phyloP scores from a whole-genome alignment of 176 grass and related monocot species.

The Ananas comosus region DNA sequence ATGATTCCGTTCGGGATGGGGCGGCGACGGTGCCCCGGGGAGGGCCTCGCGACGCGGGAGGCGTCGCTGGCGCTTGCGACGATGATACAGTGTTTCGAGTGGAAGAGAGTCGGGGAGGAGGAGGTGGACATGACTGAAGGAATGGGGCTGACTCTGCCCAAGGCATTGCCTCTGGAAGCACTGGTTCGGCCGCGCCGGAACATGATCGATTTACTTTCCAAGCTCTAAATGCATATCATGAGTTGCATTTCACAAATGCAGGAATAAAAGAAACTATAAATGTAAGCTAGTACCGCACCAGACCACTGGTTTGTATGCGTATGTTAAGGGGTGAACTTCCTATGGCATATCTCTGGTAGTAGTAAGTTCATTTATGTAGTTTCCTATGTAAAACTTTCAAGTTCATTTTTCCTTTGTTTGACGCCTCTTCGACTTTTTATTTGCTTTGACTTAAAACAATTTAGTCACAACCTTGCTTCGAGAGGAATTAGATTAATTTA shows the following conservation, averaged over 20 bases:
- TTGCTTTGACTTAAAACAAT: too few relatives aligned
- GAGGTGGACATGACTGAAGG: slow-evolving; percentile 23
- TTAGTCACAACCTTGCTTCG: too few relatives aligned
- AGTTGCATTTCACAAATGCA: not conserved
- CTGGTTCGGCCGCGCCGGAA: not conserved
- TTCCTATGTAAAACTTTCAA: too few relatives aligned
- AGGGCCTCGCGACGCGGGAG: slow-evolving; percentile 8
- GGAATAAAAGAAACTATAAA: too few relatives aligned
- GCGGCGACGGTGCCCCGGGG: slow-evolving; percentile 39
- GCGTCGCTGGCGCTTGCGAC: slow-evolving; percentile 14
- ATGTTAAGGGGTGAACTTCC: too few relatives aligned
- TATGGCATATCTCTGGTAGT: too few relatives aligned
- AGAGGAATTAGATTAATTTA: too few relatives aligned
- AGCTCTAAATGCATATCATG: not conserved
- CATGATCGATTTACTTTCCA: not conserved
- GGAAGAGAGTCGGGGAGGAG: slow-evolving; percentile 18
- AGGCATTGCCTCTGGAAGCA: slow-evolving; percentile 12
- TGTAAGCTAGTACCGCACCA: too few relatives aligned
- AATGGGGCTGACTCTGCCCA: slow-evolving; percentile 1
- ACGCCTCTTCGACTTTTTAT: too few relatives aligned
- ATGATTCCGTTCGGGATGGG: slow-evolving; percentile 49
- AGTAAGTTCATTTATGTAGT: too few relatives aligned
- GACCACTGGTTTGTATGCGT: too few relatives aligned
- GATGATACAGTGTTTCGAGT: slow-evolving; percentile 34
- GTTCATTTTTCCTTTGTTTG: too few relatives aligned